These are phyloP conservation scores for Candida yuanshanica DNA, from an alignment of 805 yeast genomes.

Conservation along the genomic window DNA sequence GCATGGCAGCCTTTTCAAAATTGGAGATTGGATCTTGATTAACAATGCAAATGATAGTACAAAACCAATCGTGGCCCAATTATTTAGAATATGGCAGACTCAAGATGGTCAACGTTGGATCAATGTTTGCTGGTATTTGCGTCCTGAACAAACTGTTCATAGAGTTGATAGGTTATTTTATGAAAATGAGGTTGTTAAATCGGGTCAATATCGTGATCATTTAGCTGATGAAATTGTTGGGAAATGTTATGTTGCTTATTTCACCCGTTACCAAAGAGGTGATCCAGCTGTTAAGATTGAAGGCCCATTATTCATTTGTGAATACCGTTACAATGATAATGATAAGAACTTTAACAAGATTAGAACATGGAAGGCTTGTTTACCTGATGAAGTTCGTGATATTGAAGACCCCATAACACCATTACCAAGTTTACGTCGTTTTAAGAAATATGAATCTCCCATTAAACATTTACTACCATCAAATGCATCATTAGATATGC, in stretches of 20 bases:
- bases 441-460: slow-evolving; percentile 80
- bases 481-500: slow-evolving; percentile 65
- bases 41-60: slow-evolving; percentile 82
- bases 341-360: slow-evolving; percentile 90
- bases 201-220: slow-evolving; percentile 96
- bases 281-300: slow-evolving; percentile 79
- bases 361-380: slow-evolving; percentile 97
- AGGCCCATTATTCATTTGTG: slow-evolving; percentile 88
- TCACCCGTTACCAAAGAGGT: slow-evolving; percentile 92
- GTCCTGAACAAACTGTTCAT: slow-evolving; percentile 98
- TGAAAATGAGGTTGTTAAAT: slow-evolving; percentile 92
- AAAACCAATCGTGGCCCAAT: slow-evolving; percentile 90
- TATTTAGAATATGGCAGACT: slow-evolving; percentile 88
- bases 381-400: slow-evolving; percentile 93
- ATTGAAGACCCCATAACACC: slow-evolving; percentile 75
- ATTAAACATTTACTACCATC: slow-evolving; percentile 70
- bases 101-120: slow-evolving; percentile 79
- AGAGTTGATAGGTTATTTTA: slow-evolving; percentile 83
- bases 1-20: slow-evolving; percentile 65
- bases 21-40: slow-evolving; percentile 94
- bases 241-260: slow-evolving; percentile 90
- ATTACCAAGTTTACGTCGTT: slow-evolving; percentile 57
- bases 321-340: slow-evolving; percentile 85
- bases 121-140: slow-evolving; percentile 95
- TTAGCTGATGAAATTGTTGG: slow-evolving; percentile 83